Evolutionary conservation across 805 yeast species (phyloP), one percentile per base, ranked within the genome.

Genomic region (Saccharomycopsis sp.): DNA sequence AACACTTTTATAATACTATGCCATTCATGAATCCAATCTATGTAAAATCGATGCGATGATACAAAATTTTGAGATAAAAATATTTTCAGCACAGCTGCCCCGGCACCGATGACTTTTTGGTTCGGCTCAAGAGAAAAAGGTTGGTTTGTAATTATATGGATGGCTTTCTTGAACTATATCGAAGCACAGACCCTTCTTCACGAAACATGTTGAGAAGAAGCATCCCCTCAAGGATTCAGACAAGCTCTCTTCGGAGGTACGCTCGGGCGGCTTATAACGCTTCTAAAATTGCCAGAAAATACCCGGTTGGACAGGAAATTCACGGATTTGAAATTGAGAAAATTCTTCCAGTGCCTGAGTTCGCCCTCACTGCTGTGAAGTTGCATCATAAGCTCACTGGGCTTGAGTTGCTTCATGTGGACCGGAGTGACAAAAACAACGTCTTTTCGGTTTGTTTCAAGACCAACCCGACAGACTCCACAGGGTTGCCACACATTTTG

Each of bases 401-500:
- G 1, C 69, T 94, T 7, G 67, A 75, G 42, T 96, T 89, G 60
- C 57, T 92, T 21, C 98, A 92, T 56, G 73, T 92, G 39, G 94
- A 81, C 50, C 68, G 89, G 23, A 75, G 77, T 43, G 96, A 89
- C 55, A 64, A 67, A 36, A 89, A 88, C 58, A 86, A 86, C 56
- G 96, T 86, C 8, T 92, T 92, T 56, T 75, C 88, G 48, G 73
- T 92, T 32, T 86, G 82, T 1, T 88, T 92, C 64, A 86, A 85
- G 60, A 92, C 98, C 0, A 84, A 87, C 52, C 95, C 98, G 0
- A 96, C 97, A 0, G 79, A 92, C 56, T 69, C 75, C n/a, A 83
- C 95, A 3, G 98, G 98, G 17, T 84, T 92, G 1, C 96, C 98
- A 3, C 98, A 92, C 60, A 88, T 92, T 43, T 61, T 92, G 44